Evolutionary conservation across 2,329 filamentous ascomycete species (phyloP), one percentile per base, ranked within the genome.

Genomic region (Aspergillus ustus): DNA sequence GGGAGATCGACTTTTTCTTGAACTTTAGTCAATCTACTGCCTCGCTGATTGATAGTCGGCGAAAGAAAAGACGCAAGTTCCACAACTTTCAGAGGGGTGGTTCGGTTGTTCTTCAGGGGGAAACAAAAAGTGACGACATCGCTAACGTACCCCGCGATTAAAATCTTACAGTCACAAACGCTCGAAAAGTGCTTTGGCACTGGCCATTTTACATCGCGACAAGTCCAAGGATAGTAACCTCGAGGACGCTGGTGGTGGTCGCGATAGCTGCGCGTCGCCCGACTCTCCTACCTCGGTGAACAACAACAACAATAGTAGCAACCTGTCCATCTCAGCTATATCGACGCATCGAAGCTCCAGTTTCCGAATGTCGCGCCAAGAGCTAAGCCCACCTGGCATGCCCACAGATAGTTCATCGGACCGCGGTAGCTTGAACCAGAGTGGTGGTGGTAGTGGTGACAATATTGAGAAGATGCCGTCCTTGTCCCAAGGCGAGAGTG

Each of bases 161-260:
- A 25, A 25, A 43, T 67, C 59, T 54, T 60, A 58, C 66, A 78
- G 77, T 63, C 82, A 83, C 68, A 86, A 84, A 75, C 83, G 84
- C 64, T 83, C 80, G 62, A 85, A 83, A 70, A 84, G 83, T 64
- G 75, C 80, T 52, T 76, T 86, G 62, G 82, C 84, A 51, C 80
- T 84, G 63, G 82, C 84, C 37, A 73, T 87, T 22, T 77, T 87
- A 52, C 80, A 83, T 67, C 82, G 83, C 61, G 82, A 83, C 60
- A 82, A 80, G 62, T 80, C 78, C 64, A 83, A 81, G 52, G 78
- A 80, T 22, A n/a, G n/a, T n/a, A 73, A 68, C 55, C 68, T 73
- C 67, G 65, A 74, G 65, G 64, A 72, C 46, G 63, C 64, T 40
- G 54, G 69, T 40, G 54, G 69, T 40, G 65, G 60, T 54, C 59